Base-by-base conservation (phyloP, 768 basidiomycete genomes). In the Megacollybia marginata region DNA sequence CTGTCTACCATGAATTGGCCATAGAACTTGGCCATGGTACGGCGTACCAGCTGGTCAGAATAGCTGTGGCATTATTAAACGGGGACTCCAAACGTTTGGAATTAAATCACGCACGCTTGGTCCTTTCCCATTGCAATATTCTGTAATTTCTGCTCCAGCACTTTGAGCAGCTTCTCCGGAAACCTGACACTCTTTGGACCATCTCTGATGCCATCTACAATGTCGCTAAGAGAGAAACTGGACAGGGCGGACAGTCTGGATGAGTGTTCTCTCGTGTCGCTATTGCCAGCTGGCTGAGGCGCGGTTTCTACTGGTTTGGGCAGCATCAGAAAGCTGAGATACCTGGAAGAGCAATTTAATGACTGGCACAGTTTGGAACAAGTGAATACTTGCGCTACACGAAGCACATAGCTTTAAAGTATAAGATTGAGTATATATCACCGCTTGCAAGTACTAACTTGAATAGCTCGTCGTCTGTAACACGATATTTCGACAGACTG, bases 41-140 rank as follows among this genome's bases (percentile, higher is more conserved):
- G 77, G 31, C 95, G 81, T 15, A 93, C 83, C 32, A 92, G 73
- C 59, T 92, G 91, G 62, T 96, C 94, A 11, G 87, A 85, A 66
- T 91, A 95, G 32, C 92, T 93, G 56, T 13, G 43, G 52, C 20
- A 52, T 43, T n/a, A 20, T 36, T 45, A 36, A 48, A 48, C 33
- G 46, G 47, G 42, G 48, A 45, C n/a, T 45, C 31, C 18, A 51
- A n/a, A 33, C 45, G 33, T 48, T 36, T 44, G 38, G 1, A 20
- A 45, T 11, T 34, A 40, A 20, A 49, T 42, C 34, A 80, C 92
- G 68, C 65, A 95, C 92, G 77, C 82, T 33, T 88, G 66, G 62
- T 96, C 92, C 69, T 85, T 88, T 3, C 92, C 93, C 85, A 94
- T 91, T 9, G 91, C 91, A 56, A 98, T 92, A 56, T 85, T 80